These are phyloP conservation scores for Colletotrichum filicis DNA, from an alignment of 2,329 filamentous ascomycete species.

Conservation along the genomic window DNA sequence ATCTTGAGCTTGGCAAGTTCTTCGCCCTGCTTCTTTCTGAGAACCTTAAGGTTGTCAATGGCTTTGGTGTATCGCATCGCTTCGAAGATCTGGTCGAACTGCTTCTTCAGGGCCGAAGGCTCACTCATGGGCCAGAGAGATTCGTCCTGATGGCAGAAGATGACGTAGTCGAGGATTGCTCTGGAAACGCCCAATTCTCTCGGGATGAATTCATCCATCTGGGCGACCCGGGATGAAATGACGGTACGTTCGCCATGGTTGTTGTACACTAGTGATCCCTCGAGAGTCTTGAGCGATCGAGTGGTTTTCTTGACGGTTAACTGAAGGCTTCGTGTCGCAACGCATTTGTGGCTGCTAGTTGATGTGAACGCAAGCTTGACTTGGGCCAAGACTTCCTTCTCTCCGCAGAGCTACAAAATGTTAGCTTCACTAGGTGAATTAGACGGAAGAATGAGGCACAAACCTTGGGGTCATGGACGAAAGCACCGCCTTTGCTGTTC, in stretches of 20 bases:
- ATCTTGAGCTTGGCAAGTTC: constrained; percentile 79
- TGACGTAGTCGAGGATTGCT: constrained; percentile 92
- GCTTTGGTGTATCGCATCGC: constrained; percentile 97
- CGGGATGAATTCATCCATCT: constrained; percentile 87
- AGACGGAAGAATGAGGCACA: constrained; percentile 1
- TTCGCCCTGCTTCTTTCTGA: constrained; percentile 85
- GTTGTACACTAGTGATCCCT: constrained; percentile 79
- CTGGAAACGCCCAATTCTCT: constrained; percentile 88
- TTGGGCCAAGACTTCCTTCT: constrained; percentile 90
- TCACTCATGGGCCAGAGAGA: constrained; percentile 97
- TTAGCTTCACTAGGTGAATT: background rate
- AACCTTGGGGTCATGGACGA: constrained; percentile 96
- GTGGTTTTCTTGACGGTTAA: constrained; percentile 86
- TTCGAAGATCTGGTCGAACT: constrained; percentile 98
- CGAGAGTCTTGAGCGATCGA: constrained; percentile 83
- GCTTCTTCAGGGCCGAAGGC: constrained; percentile 86
- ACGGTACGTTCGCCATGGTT: constrained; percentile 83
- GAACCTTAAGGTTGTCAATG: constrained; percentile 90
- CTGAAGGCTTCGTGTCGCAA: constrained; percentile 85
- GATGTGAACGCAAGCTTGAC: constrained; percentile 90
- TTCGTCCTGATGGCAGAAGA: constrained; percentile 99
- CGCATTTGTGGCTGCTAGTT: constrained; percentile 81
- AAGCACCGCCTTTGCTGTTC: constrained; percentile 90
- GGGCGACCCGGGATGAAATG: constrained; percentile 82
- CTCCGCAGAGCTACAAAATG: constrained; percentile 71